Percentiles rank a stretch among this genome's conserved stretches.
phyloP scores from a whole-genome alignment of 176 grass and related monocot species.

The Lolium rigidum region DNA sequence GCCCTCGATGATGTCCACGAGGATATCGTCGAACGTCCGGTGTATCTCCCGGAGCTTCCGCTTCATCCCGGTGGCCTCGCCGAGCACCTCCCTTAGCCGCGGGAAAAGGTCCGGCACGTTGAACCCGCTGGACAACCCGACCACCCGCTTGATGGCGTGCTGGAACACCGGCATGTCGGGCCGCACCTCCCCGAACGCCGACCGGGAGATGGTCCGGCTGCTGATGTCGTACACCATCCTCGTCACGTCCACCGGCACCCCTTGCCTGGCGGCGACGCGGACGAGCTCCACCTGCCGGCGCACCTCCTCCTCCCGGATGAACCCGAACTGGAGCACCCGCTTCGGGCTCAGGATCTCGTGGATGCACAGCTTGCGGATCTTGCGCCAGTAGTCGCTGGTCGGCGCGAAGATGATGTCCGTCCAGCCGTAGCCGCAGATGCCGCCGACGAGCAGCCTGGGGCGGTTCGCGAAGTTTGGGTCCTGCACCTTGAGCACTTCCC shows the following conservation, averaged over 20 bases:
- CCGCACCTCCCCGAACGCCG: conserved; percentile 48
- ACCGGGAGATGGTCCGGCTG: conserved; percentile 51
- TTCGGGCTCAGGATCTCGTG: conserved; percentile 57
- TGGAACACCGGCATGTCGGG: conserved; percentile 40
- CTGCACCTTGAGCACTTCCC: conserved; percentile 56
- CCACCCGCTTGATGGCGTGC: conserved; percentile 34
- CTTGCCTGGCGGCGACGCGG: conserved; percentile 1
- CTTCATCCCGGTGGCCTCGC: conserved; percentile 35
- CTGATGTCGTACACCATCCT: conserved; percentile 55
- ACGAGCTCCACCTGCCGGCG: conserved; percentile 27
- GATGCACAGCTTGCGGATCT: conserved; percentile 57
- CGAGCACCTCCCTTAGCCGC: conserved; percentile 1
- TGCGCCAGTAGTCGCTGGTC: conserved; percentile 54
- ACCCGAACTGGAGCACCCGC: conserved; percentile 41
- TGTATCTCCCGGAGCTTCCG: conserved; percentile 33
- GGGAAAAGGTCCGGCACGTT: conserved; percentile 44
- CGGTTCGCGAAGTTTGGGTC: conserved; percentile 58
- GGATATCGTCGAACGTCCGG: conserved; percentile 25
- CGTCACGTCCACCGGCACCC: conserved; percentile 18
- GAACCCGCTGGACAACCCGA: conserved; percentile 26
- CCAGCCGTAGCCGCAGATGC: conserved; percentile 50
- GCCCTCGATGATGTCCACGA: conserved; percentile 41
- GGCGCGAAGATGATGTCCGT: conserved; percentile 55
- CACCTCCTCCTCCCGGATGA: conserved; percentile 48
- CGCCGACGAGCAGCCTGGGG: conserved; percentile 36